A percentile compares a stretch with the other conserved stretches of the same genome.
phyloP scores from a whole-genome alignment of 441 rosid genomes.

The Euphorbia corollata region DNA sequence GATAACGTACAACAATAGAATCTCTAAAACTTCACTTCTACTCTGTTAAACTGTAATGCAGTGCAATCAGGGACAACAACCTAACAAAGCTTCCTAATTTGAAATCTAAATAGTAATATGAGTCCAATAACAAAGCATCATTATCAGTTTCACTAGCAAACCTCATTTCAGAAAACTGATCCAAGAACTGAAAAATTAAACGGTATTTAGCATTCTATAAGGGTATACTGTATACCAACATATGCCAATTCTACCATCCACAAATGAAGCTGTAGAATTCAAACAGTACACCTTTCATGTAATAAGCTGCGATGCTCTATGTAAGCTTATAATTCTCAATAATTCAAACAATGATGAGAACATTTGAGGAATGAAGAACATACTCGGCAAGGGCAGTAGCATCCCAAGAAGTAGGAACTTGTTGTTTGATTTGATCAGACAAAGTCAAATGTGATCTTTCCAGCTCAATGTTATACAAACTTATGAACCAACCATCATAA shows the following conservation, averaged over 20 bases:
- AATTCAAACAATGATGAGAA: neutral
- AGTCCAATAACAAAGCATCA: neutral
- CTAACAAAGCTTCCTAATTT: neutral
- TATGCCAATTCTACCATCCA: too few species aligned
- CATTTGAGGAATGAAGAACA: slow-evolving; percentile 23
- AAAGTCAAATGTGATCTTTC: slow-evolving; percentile 54
- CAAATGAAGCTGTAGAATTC: neutral
- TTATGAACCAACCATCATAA: slow-evolving; percentile 86
- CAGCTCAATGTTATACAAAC: slow-evolving; percentile 70
- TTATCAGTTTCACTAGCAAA: neutral
- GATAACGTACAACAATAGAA: neutral
- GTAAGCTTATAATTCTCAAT: neutral
- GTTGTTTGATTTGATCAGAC: slow-evolving; percentile 55
- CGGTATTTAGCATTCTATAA: neutral
- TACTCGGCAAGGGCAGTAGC: slow-evolving; percentile 82
- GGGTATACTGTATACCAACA: neutral
- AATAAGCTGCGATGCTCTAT: too few species aligned
- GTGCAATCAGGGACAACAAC: neutral
- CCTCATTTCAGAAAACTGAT: neutral
- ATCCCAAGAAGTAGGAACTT: slow-evolving; percentile 88
- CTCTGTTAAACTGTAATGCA: neutral
- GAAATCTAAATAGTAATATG: neutral
- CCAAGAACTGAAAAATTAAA: neutral
- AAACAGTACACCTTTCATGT: neutral
- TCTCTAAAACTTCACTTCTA: too few species aligned